Conservation (phyloP, 805 yeast species). For the Wickerhamiella galacta region DNA sequence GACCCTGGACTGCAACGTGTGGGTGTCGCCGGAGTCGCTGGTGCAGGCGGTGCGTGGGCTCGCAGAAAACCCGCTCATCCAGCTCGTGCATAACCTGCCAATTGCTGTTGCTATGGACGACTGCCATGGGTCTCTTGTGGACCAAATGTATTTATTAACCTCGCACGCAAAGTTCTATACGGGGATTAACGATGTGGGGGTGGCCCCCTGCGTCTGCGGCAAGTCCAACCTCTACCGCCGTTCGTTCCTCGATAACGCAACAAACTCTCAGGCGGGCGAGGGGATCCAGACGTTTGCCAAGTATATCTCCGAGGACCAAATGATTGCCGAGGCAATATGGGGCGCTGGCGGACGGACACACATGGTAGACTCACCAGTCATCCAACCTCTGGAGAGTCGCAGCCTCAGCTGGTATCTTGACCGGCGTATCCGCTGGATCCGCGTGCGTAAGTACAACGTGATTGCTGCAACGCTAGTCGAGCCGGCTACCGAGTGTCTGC, state of each 20-base stretch:
- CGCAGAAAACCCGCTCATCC: constrained; percentile 29
- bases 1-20: constrained; percentile 76
- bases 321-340: constrained; percentile 83
- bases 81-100: constrained; percentile 71
- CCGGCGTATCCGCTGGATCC: constrained; percentile 67
- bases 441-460: constrained; percentile 81
- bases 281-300: constrained; percentile 58
- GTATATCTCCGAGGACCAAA: constrained; percentile 82
- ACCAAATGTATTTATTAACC: constrained; percentile 71
- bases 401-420: constrained; percentile 37
- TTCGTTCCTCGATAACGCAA: constrained; percentile 35
- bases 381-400: constrained; percentile 47
- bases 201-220: constrained; percentile 87
- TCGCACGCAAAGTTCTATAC: constrained; percentile 77
- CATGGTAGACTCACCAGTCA: constrained; percentile 58
- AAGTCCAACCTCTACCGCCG: constrained; percentile 65
- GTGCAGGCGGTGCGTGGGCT: constrained; percentile 38
- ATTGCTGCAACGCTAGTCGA: constrained; percentile 68
- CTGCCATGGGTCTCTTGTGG: constrained; percentile 49
- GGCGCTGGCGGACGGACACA: constrained; percentile 58
- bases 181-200: constrained; percentile 50
- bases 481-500: constrained; percentile 66
- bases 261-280: constrained; percentile 12
- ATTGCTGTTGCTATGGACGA: constrained; percentile 12
- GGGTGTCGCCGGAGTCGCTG: constrained; percentile 52